These are phyloP conservation scores for Irpex sp. DNA, from an alignment of 1,284 basidiomycete genomes.

Conservation along the genomic window DNA sequence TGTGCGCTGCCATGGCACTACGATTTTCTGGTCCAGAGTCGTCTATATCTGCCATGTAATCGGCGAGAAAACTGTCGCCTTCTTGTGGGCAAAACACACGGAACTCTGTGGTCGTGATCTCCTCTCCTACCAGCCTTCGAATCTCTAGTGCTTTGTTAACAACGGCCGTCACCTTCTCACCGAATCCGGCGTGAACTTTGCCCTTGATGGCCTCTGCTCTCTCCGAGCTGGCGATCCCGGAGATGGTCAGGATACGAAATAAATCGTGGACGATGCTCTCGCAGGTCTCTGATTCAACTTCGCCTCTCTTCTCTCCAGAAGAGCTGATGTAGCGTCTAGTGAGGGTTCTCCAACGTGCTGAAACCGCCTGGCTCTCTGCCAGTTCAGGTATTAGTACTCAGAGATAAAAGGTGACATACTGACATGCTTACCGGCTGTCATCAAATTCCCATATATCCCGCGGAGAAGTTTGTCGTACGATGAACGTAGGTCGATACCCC, in stretches of 20 bases:
- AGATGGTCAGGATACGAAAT: neutral
- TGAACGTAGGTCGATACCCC: slow-evolving; percentile 42
- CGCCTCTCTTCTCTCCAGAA: neutral
- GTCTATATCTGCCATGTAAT: neutral
- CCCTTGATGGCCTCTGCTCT: neutral
- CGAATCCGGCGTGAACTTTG: neutral
- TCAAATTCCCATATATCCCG: slow-evolving; percentile 43
- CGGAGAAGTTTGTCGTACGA: slow-evolving; percentile 37
- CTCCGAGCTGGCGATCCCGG: neutral
- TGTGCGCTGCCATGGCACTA: no score
- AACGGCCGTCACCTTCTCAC: neutral
- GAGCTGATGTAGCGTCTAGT: neutral
- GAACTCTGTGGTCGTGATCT: neutral
- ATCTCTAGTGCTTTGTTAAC: neutral
- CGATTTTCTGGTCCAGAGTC: neutral
- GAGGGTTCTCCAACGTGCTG: slow-evolving; percentile 6
- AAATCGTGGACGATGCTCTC: neutral
- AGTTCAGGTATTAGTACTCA: neutral
- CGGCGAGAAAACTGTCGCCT: neutral
- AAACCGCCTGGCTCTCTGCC: slow-evolving; percentile 7
- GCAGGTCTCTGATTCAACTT: no score
- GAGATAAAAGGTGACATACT: neutral
- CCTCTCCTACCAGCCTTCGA: neutral
- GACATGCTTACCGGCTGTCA: slow-evolving; percentile 35
- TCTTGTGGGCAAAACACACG: neutral